phyloP scores from a whole-genome alignment of 352 stramenopile species.

The Aphanomyces astaci region DNA sequence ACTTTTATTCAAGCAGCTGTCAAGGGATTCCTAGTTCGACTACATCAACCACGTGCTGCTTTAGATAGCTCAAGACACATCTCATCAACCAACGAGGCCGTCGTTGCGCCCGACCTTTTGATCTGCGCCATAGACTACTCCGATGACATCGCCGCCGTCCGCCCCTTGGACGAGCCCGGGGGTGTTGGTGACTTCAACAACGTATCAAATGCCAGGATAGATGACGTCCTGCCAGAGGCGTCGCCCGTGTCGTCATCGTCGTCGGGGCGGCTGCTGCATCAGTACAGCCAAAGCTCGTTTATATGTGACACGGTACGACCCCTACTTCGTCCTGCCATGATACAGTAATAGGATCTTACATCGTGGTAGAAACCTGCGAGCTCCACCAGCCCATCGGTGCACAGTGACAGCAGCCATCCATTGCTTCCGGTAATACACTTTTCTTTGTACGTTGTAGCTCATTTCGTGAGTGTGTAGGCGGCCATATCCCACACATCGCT shows the following conservation, averaged over 20 bases:
- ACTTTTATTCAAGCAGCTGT: conserved; percentile 63
- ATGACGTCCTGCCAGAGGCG: neutral
- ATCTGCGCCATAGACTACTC: too few species aligned
- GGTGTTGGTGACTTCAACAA: neutral
- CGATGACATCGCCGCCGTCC: conserved; percentile 16
- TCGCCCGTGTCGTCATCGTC: neutral
- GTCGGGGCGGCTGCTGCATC: neutral
- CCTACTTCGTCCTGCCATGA: neutral
- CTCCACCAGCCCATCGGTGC: neutral
- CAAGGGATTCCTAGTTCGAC: conserved; percentile 42
- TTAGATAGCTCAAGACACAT: neutral
- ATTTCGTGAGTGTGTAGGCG: too few species aligned
- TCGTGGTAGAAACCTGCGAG: neutral
- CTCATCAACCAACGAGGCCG: too few species aligned
- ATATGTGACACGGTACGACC: neutral
- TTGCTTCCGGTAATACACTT: neutral
- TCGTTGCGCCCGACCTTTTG: too few species aligned
- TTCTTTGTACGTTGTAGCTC: neutral
- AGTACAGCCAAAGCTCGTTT: conserved; percentile 23
- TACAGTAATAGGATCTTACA: neutral
- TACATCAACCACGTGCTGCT: neutral
- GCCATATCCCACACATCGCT: neutral
- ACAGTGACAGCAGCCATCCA: neutral
- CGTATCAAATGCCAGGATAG: neutral
- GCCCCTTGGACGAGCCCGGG: conserved; percentile 19